These are phyloP conservation scores for Cystobasidium slooffiae DNA, from an alignment of 1,284 basidiomycete genomes.

Conservation along the genomic window DNA sequence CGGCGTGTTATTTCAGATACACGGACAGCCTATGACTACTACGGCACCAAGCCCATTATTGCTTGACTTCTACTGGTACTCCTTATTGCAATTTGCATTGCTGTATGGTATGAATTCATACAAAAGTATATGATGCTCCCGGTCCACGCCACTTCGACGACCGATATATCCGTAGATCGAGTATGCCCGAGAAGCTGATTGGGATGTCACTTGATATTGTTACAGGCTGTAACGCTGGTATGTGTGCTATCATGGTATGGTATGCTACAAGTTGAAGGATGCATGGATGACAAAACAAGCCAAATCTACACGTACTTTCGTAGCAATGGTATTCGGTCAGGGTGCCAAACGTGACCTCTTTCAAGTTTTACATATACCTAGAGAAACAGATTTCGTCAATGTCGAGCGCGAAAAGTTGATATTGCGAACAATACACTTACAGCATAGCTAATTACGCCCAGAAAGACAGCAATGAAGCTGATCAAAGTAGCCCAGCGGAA, in stretches of 20 bases:
- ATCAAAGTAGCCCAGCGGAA: constrained; percentile 59
- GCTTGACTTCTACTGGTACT: too few species aligned
- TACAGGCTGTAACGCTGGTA: too few species aligned
- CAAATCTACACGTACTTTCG: constrained; percentile 19
- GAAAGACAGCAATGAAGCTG: constrained; percentile 54
- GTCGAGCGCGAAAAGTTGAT: not conserved
- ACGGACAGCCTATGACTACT: not conserved
- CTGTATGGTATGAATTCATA: too few species aligned
- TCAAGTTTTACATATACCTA: constrained; percentile 46
- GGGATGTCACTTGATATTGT: too few species aligned
- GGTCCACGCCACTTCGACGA: too few species aligned
- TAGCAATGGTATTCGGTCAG: constrained; percentile 32
- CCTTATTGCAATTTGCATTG: too few species aligned
- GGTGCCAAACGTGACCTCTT: constrained; percentile 49
- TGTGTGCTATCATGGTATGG: not conserved
- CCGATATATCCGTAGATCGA: too few species aligned
- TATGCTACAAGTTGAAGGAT: not conserved
- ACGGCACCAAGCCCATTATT: too few species aligned
- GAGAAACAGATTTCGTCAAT: not conserved
- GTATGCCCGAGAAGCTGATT: too few species aligned
- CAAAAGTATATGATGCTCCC: too few species aligned
- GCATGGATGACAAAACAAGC: not conserved
- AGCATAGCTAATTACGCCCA: constrained; percentile 50
- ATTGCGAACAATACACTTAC: not conserved
- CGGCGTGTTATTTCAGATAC: not conserved